Evolutionary conservation across 1,139 yeast species (phyloP).

Genomic region (Candida tetrigidarum): DNA sequence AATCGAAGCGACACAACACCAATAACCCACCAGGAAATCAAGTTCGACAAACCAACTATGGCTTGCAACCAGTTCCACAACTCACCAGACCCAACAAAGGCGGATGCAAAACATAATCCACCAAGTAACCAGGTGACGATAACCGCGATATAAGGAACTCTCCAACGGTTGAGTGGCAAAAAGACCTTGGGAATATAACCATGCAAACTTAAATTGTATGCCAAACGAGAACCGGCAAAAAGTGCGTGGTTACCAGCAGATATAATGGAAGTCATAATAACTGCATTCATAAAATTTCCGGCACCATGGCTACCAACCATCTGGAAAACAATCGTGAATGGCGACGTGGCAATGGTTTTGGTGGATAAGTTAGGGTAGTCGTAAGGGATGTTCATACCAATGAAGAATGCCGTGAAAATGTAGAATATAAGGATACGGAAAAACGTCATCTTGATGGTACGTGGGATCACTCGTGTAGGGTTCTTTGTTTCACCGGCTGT

Average conservation of each 20-base stretch:
- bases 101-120: conserved; percentile 48
- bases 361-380: conserved; percentile 43
- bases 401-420: conserved; percentile 45
- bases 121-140: conserved; percentile 45
- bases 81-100: conserved; percentile 47
- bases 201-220: conserved; percentile 44
- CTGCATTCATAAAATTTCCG: conserved; percentile 50
- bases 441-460: conserved; percentile 61
- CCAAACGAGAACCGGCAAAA: conserved; percentile 48
- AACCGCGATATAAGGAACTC: conserved; percentile 45
- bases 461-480: conserved; percentile 61
- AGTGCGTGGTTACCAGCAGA: conserved; percentile 53
- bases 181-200: conserved; percentile 44
- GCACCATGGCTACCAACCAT: conserved; percentile 51
- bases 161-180: conserved; percentile 37
- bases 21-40: conserved; percentile 47
- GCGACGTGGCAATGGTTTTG: conserved; percentile 56
- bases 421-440: conserved; percentile 50
- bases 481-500: conserved; percentile 70
- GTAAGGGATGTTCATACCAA: conserved; percentile 49
- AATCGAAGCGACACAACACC: conserved; percentile 44
- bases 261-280: conserved; percentile 45
- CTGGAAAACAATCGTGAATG: conserved; percentile 67
- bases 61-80: conserved; percentile 51
- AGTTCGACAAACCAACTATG: conserved; percentile 48